Evolutionary conservation across 352 stramenopile genomes (phyloP), one percentile per base, ranked within the genome.

Genomic region (Phytophthora tubulina): DNA sequence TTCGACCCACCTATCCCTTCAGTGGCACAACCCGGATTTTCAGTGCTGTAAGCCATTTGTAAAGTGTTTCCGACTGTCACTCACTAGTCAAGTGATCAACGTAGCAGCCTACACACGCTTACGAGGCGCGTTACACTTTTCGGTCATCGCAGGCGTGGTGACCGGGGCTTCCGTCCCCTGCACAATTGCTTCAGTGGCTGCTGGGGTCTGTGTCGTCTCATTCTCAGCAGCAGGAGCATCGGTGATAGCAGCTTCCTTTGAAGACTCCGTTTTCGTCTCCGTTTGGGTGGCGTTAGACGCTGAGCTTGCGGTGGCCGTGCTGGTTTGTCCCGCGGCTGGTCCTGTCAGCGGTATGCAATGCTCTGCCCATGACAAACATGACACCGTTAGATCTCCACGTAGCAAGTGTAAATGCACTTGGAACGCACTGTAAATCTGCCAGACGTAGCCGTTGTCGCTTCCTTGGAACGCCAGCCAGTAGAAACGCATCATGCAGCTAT

Each of bases 341-440:
- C 41, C 41, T 5, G 41, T 21, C n/a, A 46, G 41, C 41, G 41
- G 41, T n/a, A 46, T n/a, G 13, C 41, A 46, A 46, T 27, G 10
- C 41, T 46, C 41, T 46, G 41, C 15, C 21, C 21, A 21, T 21
- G 21, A 21, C 21, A 21, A 21, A 21, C 21, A 21, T 21, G 21
- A 21, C 21, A 21, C 21, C 21, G 21, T 21, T 21, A 21, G 21
- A 21, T 21, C 21, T 21, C 21, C 21, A 21, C 21, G 21, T 21
- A 21, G 1, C 21, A 21, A 21, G 21, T 21, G 21, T 21, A 21
- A 21, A 21, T 21, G 21, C 0, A 44, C 21, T 52, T 14, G 27
- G 31, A 39, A 45, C 51, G 15, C 11, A 45, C 51, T 57, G 33
- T 57, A 57, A 45, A 57, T 45, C 51, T 57, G 51, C 51, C 51